Conservation (phyloP, 306 rosid species). For the Cucumis cinereus region DNA sequence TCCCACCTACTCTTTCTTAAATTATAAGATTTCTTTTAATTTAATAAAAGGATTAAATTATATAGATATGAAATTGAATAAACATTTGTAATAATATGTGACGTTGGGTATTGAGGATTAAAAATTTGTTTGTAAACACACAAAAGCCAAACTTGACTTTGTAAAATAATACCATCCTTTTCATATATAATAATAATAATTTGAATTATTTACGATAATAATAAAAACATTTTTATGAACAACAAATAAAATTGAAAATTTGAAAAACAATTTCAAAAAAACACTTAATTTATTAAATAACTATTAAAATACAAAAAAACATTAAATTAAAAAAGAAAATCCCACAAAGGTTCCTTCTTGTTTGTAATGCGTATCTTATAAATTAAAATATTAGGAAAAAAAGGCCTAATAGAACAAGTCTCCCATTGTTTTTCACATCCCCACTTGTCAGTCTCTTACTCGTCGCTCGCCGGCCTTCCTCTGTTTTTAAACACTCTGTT, state of each 20-base stretch:
- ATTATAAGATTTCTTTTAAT: too few species aligned
- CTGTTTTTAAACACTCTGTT: not conserved
- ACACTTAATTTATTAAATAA: not conserved
- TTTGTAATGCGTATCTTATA: not conserved
- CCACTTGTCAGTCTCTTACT: constrained; percentile 43
- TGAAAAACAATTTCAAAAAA: too few species aligned
- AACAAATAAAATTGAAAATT: too few species aligned
- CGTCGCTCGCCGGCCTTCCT: constrained; percentile 34
- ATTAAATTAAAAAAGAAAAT: not conserved
- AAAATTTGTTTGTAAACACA: not conserved
- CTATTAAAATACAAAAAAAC: not conserved
- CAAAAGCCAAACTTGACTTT: not conserved
- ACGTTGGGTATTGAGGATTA: too few species aligned
- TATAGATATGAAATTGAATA: not conserved
- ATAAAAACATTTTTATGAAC: too few species aligned
- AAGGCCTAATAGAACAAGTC: constrained; percentile 64
- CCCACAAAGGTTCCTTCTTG: not conserved
- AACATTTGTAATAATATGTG: not conserved
- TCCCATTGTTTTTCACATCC: constrained; percentile 50
- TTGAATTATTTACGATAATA: too few species aligned
- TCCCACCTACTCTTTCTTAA: not conserved
- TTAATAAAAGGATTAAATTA: too few species aligned
- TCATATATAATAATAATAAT: too few species aligned
- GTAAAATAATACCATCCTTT: not conserved
- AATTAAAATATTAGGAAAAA: not conserved